A percentile compares a stretch with the other conserved stretches of the same genome.
Conservation (phyloP, 2,329 filamentous ascomycete species). For the Diplodia sapinea region DNA sequence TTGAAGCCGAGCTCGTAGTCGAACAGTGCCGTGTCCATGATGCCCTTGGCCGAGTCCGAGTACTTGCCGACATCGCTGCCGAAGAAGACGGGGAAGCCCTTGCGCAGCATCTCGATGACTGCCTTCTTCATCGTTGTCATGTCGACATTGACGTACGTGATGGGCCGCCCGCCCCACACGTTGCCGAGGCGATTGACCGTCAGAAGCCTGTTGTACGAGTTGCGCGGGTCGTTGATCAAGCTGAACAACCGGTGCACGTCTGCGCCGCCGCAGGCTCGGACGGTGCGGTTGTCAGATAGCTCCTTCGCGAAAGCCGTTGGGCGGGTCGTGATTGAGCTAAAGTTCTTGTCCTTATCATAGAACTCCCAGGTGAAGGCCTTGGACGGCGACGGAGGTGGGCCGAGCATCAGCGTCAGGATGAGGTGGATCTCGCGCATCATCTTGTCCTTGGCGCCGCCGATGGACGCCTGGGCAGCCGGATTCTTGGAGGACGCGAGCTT, state of each 20-base stretch:
- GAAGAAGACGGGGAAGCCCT: conserved; percentile 84
- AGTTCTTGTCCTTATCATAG: conserved; percentile 70
- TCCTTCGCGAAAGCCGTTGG: conserved; percentile 75
- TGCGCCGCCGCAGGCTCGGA: conserved; percentile 63
- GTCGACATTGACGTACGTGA: conserved; percentile 84
- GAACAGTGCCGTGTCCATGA: conserved; percentile 80
- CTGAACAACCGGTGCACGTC: conserved; percentile 75
- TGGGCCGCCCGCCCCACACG: conserved; percentile 73
- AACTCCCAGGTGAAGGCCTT: conserved; percentile 81
- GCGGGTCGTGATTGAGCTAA: conserved; percentile 67
- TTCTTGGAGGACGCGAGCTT: conserved; percentile 53
- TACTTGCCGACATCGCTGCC: conserved; percentile 87
- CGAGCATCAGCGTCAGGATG: conserved; percentile 81
- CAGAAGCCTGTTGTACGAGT: conserved; percentile 72
- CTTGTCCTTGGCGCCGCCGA: conserved; percentile 64
- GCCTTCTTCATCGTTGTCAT: conserved; percentile 74
- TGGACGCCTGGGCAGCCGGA: conserved; percentile 44
- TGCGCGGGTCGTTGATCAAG: conserved; percentile 83
- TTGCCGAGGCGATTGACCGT: conserved; percentile 83
- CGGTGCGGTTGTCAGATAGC: conserved; percentile 63
- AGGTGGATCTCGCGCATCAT: conserved; percentile 82
- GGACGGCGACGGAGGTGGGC: conserved; percentile 73
- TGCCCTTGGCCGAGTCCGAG: conserved; percentile 68
- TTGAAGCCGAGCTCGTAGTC: conserved; percentile 88
- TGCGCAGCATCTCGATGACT: conserved; percentile 77